A percentile compares a stretch with the other conserved stretches of the same genome.
Evolutionary conservation across 768 basidiomycete genomes (phyloP).

Genomic region (Leccinum subtestaceum): DNA sequence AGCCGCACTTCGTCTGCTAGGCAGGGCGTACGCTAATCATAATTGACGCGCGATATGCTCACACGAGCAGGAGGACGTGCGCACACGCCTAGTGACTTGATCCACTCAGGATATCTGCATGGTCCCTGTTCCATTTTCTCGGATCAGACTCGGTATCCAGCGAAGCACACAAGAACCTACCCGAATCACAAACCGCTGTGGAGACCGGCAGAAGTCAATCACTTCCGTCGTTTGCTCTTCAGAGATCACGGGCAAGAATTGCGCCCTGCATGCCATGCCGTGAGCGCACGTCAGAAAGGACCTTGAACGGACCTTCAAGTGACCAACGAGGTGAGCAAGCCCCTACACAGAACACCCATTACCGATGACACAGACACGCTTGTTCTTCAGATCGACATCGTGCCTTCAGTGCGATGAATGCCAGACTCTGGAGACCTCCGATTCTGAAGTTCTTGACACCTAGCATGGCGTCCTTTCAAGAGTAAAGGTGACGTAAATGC

Average conservation of each 20-base stretch:
- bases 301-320: neutral
- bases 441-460: constrained; percentile 33
- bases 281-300: constrained; percentile 6
- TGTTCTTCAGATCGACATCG: constrained; percentile 49
- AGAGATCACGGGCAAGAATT: constrained; percentile 54
- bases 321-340: constrained; percentile 14
- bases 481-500: constrained; percentile 2
- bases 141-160: neutral
- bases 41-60: constrained; percentile 42
- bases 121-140: neutral
- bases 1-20: neutral
- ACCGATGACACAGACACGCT: constrained; percentile 58
- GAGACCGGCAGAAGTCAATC: constrained; percentile 58
- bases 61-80: neutral
- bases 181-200: constrained; percentile 46
- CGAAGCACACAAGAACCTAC: constrained; percentile 32
- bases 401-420: constrained; percentile 59
- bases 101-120: neutral
- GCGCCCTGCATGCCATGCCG: constrained; percentile 42
- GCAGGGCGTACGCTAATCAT: constrained; percentile 34
- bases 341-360: constrained; percentile 61
- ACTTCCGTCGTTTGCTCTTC: constrained; percentile 47
- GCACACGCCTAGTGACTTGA: constrained; percentile 1
- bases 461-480: neutral
- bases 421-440: constrained; percentile 36